A percentile compares a stretch with the other conserved stretches of the same genome.
phyloP scores from a whole-genome alignment of 768 basidiomycete genomes.

The Pleurotus pulmonarius region DNA sequence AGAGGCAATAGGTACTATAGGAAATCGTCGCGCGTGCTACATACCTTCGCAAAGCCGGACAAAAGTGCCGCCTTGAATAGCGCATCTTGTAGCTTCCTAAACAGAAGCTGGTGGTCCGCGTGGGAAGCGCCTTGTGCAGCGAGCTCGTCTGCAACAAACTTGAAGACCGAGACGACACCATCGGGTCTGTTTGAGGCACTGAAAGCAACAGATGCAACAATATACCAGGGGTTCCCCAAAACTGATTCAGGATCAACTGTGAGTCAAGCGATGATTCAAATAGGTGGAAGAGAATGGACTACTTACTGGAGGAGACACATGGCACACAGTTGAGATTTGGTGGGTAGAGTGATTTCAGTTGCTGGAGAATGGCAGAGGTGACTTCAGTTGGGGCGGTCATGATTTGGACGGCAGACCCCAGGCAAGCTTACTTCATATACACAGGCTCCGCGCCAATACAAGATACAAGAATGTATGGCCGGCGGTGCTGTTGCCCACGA shows the following conservation, averaged over 20 bases:
- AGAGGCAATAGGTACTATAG: not conserved
- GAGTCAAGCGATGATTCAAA: not conserved
- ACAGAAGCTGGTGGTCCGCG: constrained; percentile 28
- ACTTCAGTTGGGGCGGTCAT: not conserved
- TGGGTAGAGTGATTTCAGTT: not conserved
- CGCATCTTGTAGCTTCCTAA: constrained; percentile 54
- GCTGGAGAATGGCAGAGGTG: not conserved
- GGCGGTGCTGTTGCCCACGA: too few species aligned
- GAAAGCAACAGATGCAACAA: constrained; percentile 53
- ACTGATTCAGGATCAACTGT: constrained; percentile 10
- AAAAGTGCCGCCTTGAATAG: constrained; percentile 59
- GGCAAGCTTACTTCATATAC: too few species aligned
- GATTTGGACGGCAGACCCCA: too few species aligned
- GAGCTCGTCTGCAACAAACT: constrained; percentile 44
- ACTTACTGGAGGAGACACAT: too few species aligned
- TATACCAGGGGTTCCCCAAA: constrained; percentile 26
- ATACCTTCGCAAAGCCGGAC: constrained; percentile 55
- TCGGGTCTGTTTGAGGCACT: constrained; percentile 57
- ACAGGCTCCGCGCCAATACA: too few species aligned
- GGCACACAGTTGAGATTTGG: too few species aligned
- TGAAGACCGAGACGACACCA: constrained; percentile 51
- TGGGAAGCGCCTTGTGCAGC: too few species aligned
- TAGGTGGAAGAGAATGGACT: too few species aligned
- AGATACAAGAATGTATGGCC: too few species aligned
- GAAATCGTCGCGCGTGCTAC: not conserved